Percentiles rank a stretch among this genome's conserved stretches.
These are phyloP conservation scores for Moesziomyces sp. DNA, from an alignment of 1,284 basidiomycete species.

Conservation along the genomic window DNA sequence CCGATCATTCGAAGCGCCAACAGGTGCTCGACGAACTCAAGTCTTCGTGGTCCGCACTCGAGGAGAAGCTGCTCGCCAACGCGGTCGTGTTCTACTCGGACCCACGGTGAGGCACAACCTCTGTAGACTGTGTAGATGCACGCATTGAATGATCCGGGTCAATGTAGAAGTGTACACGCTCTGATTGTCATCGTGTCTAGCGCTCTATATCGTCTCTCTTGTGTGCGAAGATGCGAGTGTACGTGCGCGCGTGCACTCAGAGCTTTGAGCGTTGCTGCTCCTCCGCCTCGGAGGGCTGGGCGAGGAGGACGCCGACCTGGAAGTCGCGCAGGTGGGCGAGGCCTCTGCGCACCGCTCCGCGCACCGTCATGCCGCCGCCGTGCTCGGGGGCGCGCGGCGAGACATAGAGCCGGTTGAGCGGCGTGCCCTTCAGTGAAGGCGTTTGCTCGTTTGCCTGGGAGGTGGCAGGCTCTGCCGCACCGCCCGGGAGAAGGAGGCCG, in stretches of 20 bases:
- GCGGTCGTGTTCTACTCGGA: conserved; percentile 17
- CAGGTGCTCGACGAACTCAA: conserved; percentile 25
- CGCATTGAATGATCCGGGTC: too few relatives aligned
- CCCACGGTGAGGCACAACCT: conserved; percentile 13
- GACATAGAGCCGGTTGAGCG: conserved; percentile 58
- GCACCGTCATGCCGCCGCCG: conserved; percentile 57
- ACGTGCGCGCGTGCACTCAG: neutral
- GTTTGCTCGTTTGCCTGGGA: neutral
- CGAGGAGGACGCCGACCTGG: conserved; percentile 46
- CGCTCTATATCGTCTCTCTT: neutral
- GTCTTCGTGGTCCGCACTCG: conserved; percentile 13
- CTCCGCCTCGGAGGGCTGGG: conserved; percentile 3
- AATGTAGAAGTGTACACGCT: too few relatives aligned
- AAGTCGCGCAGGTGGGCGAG: conserved; percentile 49
- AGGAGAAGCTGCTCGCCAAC: conserved; percentile 14
- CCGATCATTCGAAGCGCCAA: conserved; percentile 19
- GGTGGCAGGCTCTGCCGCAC: conserved; percentile 11
- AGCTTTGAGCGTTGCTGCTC: conserved; percentile 14
- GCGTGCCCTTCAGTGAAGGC: neutral
- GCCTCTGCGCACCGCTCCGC: conserved; percentile 44
- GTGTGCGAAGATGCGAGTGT: neutral
- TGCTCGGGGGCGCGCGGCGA: conserved; percentile 46
- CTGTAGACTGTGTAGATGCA: too few relatives aligned
- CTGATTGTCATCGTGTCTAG: neutral
- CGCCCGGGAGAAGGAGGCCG: conserved; percentile 22